phyloP scores from a whole-genome alignment of 306 rosid genomes.

The Vicia sativa region DNA sequence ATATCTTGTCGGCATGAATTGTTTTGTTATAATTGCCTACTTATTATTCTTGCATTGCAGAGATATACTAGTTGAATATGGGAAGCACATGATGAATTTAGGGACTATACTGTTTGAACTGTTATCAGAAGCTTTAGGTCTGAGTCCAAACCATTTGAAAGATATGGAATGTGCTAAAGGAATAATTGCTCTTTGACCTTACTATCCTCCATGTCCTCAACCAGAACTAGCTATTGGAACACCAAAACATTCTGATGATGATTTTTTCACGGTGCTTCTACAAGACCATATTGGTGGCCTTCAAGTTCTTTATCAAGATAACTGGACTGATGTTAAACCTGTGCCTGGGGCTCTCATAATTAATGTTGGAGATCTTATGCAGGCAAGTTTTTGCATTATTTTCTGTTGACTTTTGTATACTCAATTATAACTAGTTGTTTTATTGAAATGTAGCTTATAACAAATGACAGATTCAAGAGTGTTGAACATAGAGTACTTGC shows the following conservation, averaged over 20 bases:
- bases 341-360: constrained; percentile 41
- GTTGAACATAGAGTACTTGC: constrained; percentile 46
- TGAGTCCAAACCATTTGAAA: constrained; percentile 30
- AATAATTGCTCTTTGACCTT: constrained; percentile 26
- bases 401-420: no score
- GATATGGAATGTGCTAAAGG: constrained; percentile 43
- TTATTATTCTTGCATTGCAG: no score
- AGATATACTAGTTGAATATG: constrained; percentile 45
- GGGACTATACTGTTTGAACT: constrained; percentile 40
- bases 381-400: constrained; percentile 23
- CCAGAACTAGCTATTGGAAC: constrained; percentile 43
- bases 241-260: constrained; percentile 42
- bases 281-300: constrained; percentile 64
- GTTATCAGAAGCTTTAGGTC: constrained; percentile 44
- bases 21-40: no score
- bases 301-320: constrained; percentile 47
- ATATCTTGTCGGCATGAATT: no score
- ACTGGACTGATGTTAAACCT: constrained; percentile 41
- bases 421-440: background rate
- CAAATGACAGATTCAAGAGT: constrained; percentile 46
- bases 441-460: constrained; percentile 37
- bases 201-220: constrained; percentile 49
- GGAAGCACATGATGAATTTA: constrained; percentile 39
- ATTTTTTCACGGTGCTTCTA: constrained; percentile 50
- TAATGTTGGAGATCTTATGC: constrained; percentile 46